Conservation (phyloP, 345 rosid genomes). For the Gossypium longicalyx region DNA sequence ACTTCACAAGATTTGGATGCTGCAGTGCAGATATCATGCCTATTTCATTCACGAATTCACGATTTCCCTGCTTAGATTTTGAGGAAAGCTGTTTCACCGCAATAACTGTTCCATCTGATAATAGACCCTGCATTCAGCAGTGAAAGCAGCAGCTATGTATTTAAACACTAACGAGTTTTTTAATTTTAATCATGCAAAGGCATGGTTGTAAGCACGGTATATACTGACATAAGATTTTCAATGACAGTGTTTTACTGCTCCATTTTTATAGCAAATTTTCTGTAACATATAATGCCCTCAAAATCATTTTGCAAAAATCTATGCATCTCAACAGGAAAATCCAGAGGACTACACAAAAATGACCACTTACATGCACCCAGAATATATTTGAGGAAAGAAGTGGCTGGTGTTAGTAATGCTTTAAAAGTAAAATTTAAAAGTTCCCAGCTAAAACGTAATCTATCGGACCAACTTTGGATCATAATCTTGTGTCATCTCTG, state of each 20-base stretch:
- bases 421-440: background rate
- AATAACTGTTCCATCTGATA: slow-evolving; percentile 63
- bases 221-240: background rate
- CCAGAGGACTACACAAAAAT: background rate
- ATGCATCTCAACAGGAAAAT: background rate
- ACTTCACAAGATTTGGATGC: slow-evolving; percentile 75
- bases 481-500: background rate
- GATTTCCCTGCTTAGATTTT: slow-evolving; percentile 72
- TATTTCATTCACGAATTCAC: slow-evolving; percentile 68
- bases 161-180: background rate
- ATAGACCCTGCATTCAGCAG: slow-evolving; percentile 43
- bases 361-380: background rate
- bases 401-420: background rate
- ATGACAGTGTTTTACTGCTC: background rate
- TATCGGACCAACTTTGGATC: background rate
- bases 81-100: slow-evolving; percentile 74
- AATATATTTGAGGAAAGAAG: background rate
- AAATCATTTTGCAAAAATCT: background rate
- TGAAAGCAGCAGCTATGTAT: background rate
- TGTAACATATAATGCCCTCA: background rate
- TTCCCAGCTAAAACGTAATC: background rate
- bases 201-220: background rate
- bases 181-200: background rate
- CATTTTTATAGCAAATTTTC: background rate
- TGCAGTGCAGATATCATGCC: slow-evolving; percentile 75